Evolutionary conservation across 148 eudicot species (phyloP).

Genomic region (Silene uniflora): DNA sequence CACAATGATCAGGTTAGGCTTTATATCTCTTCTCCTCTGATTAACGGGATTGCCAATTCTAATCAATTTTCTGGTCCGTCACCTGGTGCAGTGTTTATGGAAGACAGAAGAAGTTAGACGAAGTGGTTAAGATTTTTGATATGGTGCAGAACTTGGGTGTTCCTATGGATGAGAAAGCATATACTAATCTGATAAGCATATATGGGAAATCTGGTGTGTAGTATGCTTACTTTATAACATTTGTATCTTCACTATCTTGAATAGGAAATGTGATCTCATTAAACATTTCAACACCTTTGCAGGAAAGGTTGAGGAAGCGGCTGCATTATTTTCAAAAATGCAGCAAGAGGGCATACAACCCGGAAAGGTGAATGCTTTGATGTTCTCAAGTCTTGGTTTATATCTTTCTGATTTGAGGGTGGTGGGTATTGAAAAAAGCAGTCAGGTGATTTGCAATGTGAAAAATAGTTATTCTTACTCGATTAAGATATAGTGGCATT

Average conservation of each 20-base stretch:
- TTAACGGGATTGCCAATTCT: constrained; percentile 7
- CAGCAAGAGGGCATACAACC: constrained; percentile 78
- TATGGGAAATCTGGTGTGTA: constrained; percentile 73
- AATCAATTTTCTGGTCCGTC: constrained; percentile 9
- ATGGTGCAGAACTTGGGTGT: constrained; percentile 50
- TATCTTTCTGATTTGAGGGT: neutral
- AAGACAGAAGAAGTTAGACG: constrained; percentile 54
- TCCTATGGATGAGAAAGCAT: constrained; percentile 76
- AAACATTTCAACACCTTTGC: constrained; percentile 11
- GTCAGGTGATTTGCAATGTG: neutral
- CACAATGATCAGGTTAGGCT: constrained; percentile 78
- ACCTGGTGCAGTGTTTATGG: constrained; percentile 73
- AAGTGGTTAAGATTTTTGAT: constrained; percentile 69
- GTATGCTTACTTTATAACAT: neutral
- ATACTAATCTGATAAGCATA: constrained; percentile 67
- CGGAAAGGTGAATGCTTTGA: constrained; percentile 56
- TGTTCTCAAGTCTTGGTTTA: neutral
- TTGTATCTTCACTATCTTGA: neutral
- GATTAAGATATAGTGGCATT: constrained; percentile 1
- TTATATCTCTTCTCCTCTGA: constrained; percentile 4
- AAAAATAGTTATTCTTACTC: too few relatives aligned
- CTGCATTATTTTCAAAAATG: constrained; percentile 61
- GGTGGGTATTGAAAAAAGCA: neutral
- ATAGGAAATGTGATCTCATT: constrained; percentile 3
- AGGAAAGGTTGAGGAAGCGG: constrained; percentile 76